Evolutionary conservation across 2,329 filamentous ascomycete genomes (phyloP).

Genomic region (Acarospora socialis): DNA sequence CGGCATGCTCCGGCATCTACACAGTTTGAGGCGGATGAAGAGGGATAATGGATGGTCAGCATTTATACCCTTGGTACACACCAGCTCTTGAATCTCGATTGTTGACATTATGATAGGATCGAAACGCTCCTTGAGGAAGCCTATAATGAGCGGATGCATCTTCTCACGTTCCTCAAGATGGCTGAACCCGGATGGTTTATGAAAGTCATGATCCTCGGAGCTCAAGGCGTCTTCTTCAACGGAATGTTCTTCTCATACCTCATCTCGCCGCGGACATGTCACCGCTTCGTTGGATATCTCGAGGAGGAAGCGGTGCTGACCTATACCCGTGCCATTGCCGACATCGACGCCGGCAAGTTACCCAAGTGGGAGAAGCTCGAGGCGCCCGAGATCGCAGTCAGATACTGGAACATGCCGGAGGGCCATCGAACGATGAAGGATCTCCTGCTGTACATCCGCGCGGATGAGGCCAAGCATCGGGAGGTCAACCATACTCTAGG

Average conservation of each 20-base stretch:
- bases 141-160: slow-evolving; percentile 89
- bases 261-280: slow-evolving; percentile 70
- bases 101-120: slow-evolving; percentile 43
- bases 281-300: slow-evolving; percentile 91
- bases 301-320: slow-evolving; percentile 96
- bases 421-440: slow-evolving; percentile 70
- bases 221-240: slow-evolving; percentile 96
- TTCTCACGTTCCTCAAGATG: slow-evolving; percentile 86
- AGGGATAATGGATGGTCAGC: slow-evolving; percentile 74
- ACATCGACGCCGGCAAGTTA: slow-evolving; percentile 71
- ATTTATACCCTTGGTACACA: not conserved
- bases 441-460: slow-evolving; percentile 73
- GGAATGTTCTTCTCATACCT: slow-evolving; percentile 81
- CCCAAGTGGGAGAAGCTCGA: slow-evolving; percentile 66
- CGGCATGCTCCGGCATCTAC: slow-evolving; percentile 81
- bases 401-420: slow-evolving; percentile 92
- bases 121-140: slow-evolving; percentile 80
- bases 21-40: slow-evolving; percentile 70
- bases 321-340: slow-evolving; percentile 76
- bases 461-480: slow-evolving; percentile 78
- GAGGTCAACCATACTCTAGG: slow-evolving; percentile 93
- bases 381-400: slow-evolving; percentile 77
- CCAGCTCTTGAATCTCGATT: too few relatives aligned
- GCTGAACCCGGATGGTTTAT: slow-evolving; percentile 77
- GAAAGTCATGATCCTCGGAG: slow-evolving; percentile 78